Conservation (phyloP, 164 flowering plant species). For the Buxus sempervirens region DNA sequence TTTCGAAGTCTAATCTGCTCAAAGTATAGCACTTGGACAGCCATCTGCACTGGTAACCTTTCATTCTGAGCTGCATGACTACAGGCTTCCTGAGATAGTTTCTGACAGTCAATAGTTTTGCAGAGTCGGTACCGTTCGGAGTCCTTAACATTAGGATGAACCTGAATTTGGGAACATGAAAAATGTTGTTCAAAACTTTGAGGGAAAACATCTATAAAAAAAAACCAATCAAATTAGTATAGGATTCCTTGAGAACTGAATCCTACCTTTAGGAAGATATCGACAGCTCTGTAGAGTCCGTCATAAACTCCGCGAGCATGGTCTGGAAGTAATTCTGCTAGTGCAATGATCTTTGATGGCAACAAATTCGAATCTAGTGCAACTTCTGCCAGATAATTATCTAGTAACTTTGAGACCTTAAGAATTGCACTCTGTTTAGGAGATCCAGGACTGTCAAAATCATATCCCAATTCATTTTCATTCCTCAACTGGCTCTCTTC, state of each 20-base stretch:
- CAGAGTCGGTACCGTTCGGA: slow-evolving; percentile 80
- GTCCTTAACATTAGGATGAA: slow-evolving; percentile 84
- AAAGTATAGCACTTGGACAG: slow-evolving; percentile 91
- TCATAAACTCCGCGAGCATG: slow-evolving; percentile 75
- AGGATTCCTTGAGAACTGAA: not conserved
- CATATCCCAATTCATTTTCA: slow-evolving; percentile 48
- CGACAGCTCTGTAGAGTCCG: slow-evolving; percentile 77
- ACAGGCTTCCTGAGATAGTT: slow-evolving; percentile 95
- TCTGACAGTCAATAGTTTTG: slow-evolving; percentile 85
- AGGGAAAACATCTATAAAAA: not conserved
- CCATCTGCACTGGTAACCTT: slow-evolving; percentile 88
- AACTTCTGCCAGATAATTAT: slow-evolving; percentile 77
- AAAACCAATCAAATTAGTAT: not conserved
- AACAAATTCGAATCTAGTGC: slow-evolving; percentile 65
- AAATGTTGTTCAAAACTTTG: not conserved
- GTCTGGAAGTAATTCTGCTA: slow-evolving; percentile 84
- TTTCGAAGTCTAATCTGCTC: slow-evolving; percentile 89
- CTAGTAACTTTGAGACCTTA: slow-evolving; percentile 74
- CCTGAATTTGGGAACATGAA: slow-evolving; percentile 35
- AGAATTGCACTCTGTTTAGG: slow-evolving; percentile 79
- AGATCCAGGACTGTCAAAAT: slow-evolving; percentile 73
- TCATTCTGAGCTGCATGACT: slow-evolving; percentile 99
- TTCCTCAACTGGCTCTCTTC: slow-evolving; percentile 43
- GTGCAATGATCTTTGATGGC: slow-evolving; percentile 61
- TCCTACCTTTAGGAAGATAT: slow-evolving; percentile 31